Conservation (phyloP, 1,139 yeast species). For the Blastobotrys ciferrii region DNA sequence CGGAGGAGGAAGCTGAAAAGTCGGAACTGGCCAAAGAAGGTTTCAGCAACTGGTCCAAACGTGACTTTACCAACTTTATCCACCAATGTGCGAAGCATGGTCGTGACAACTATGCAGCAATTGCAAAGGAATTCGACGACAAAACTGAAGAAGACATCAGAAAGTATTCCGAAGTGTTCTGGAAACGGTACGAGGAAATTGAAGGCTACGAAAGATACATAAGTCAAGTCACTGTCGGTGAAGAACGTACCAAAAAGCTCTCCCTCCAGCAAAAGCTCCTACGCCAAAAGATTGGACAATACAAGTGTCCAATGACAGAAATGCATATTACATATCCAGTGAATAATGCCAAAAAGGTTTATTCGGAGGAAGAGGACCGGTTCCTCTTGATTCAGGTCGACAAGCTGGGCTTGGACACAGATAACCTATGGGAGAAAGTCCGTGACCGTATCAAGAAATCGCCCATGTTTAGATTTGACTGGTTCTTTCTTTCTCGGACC, state of each 20-base stretch:
- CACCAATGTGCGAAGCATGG: constrained; percentile 85
- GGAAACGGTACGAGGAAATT: constrained; percentile 69
- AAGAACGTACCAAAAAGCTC: constrained; percentile 68
- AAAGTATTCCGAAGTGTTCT: constrained; percentile 68
- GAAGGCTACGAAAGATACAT: constrained; percentile 87
- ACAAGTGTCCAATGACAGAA: constrained; percentile 72
- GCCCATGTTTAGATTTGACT: constrained; percentile 80
- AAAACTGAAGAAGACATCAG: constrained; percentile 74
- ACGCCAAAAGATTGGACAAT: constrained; percentile 58
- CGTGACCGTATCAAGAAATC: constrained; percentile 73
- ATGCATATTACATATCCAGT: constrained; percentile 77
- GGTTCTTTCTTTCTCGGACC: constrained; percentile 85
- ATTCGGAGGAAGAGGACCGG: constrained; percentile 83
- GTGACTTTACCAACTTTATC: constrained; percentile 85
- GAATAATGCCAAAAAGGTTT: constrained; percentile 82
- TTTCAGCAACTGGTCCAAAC: constrained; percentile 79
- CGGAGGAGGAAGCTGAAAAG: constrained; percentile 69
- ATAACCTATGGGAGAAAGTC: constrained; percentile 70
- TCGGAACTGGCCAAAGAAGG: constrained; percentile 59
- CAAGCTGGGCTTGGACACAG: constrained; percentile 76
- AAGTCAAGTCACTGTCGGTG: constrained; percentile 81
- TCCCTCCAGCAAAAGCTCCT: constrained; percentile 65
- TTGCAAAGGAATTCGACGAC: constrained; percentile 60
- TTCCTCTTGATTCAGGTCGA: constrained; percentile 70
- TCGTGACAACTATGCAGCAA: constrained; percentile 57